Evolutionary conservation across 768 basidiomycete genomes (phyloP), one percentile per base, ranked within the genome.

Genomic region (Tricholoma saponaceum): DNA sequence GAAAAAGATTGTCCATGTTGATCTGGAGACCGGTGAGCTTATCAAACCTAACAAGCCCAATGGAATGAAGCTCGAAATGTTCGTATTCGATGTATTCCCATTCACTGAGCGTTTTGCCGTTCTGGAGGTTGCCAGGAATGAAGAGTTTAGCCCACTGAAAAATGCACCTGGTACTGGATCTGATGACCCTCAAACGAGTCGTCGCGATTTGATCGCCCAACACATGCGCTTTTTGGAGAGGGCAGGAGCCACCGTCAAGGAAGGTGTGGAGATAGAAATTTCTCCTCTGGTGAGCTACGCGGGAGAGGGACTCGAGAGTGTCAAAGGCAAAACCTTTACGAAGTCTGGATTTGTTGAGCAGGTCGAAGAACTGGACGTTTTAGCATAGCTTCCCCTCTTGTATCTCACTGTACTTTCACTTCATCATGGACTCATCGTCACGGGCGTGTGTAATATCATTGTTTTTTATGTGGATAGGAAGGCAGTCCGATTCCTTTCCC

Each of bases 1-100:
- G 64, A 99, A 99, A 76, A 99, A 98, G 82, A 98, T 99, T 62
- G 80, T 94, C 6, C 83, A 89, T 64, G 77, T 95, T 60, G 86
- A 92, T 67, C 65, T 92, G 58, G 66, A 79, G 55, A 80, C 82
- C 13, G 95, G 92, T 18, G 77, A 84, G 59, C 23, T 66, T 4
- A 72, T 95, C 68, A 95, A 95, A 68, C 95, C 97, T 2, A 71
- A 74, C 60, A 86, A 87, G 67, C 91, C 94, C n/a, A 98, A 99
- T 70, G 97, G 97, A 59, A 96, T 98, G 92, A 99, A 99, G 76
- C 85, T 99, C 60, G 97, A 99, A 73, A 78, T 95, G 77, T 99
- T 99, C 74, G 90, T 99, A 30, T 99, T 99, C 67, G 97, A 99
- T 73, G 97, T 99, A 46, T 98, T 99, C 79, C 95, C 95, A 0